A percentile compares a stretch with the other conserved stretches of the same genome.
Conservation (phyloP, 805 yeast genomes). For the Candida ortonii region DNA sequence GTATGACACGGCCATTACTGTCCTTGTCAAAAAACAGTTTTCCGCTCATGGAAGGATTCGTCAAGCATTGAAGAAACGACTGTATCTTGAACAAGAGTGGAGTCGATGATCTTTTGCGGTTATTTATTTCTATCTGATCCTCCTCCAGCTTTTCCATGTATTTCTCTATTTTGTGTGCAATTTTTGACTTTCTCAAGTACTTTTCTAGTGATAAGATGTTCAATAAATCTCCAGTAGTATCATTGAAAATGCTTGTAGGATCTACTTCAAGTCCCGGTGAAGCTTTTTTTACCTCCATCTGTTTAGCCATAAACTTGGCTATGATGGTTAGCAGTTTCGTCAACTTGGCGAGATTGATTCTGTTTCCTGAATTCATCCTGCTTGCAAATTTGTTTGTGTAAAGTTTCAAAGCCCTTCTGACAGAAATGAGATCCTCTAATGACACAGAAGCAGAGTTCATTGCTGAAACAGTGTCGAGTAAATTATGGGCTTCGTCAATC, state of each 20-base stretch:
- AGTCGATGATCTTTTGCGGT: constrained; percentile 18
- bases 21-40: constrained; percentile 58
- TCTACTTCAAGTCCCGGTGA: constrained; percentile 54
- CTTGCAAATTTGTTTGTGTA: constrained; percentile 62
- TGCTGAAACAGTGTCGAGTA: constrained; percentile 70
- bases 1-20: constrained; percentile 30
- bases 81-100: constrained; percentile 67
- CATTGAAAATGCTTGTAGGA: constrained; percentile 50
- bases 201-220: constrained; percentile 65
- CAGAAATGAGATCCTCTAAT: constrained; percentile 41
- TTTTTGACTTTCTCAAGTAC: constrained; percentile 64
- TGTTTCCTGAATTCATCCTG: constrained; percentile 66
- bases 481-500: constrained; percentile 91
- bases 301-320: constrained; percentile 42
- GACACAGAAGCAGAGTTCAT: constrained; percentile 64
- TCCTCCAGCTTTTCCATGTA: constrained; percentile 36
- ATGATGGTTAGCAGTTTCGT: constrained; percentile 54
- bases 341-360: constrained; percentile 65
- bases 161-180: constrained; percentile 79
- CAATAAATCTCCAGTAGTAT: constrained; percentile 64
- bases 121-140: too few species aligned
- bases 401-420: constrained; percentile 46
- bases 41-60: constrained; percentile 80
- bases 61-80: constrained; percentile 58
- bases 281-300: constrained; percentile 28